These are phyloP conservation scores for Termitomyces sp. DNA, from an alignment of 768 basidiomycete genomes.

Conservation along the genomic window DNA sequence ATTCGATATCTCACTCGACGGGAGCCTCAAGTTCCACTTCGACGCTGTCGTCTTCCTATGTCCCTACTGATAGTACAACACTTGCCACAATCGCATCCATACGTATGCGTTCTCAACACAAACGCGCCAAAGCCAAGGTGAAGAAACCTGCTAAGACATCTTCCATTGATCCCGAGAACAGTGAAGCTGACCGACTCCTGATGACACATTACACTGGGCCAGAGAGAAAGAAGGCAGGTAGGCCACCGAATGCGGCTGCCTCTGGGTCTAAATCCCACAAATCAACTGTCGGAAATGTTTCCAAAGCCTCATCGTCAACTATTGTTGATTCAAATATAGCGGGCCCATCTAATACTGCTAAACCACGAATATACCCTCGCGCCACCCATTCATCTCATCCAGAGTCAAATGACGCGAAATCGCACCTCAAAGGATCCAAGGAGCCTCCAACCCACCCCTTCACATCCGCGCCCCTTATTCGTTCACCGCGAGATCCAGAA, in stretches of 20 bases:
- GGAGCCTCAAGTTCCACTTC: slow-evolving; percentile 1
- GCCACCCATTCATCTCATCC: not conserved
- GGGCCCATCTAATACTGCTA: not conserved
- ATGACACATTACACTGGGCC: slow-evolving; percentile 41
- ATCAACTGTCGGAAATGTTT: slow-evolving; percentile 22
- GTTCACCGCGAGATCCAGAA: slow-evolving; percentile 15
- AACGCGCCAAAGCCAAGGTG: slow-evolving; percentile 14
- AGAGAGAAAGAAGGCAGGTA: slow-evolving; percentile 37
- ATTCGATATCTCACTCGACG: not conserved
- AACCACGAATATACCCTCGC: not conserved
- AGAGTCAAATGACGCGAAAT: not conserved
- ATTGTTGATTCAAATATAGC: not conserved
- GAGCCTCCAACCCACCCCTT: slow-evolving; percentile 18
- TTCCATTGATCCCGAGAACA: slow-evolving; percentile 14
- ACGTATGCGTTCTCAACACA: slow-evolving; percentile 17
- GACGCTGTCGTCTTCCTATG: slow-evolving; percentile 7
- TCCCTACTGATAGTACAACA: slow-evolving; percentile 9
- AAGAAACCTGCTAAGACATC: slow-evolving; percentile 12
- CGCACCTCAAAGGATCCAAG: slow-evolving; percentile 12
- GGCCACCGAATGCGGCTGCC: slow-evolving; percentile 28
- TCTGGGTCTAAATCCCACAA: slow-evolving; percentile 18
- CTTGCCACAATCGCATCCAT: slow-evolving; percentile 18
- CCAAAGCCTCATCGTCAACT: not conserved
- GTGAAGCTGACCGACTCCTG: slow-evolving; percentile 41
- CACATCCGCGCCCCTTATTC: slow-evolving; percentile 20